Base-by-base conservation (phyloP, 139 green algal genomes). In the Ulvella scutata region DNA sequence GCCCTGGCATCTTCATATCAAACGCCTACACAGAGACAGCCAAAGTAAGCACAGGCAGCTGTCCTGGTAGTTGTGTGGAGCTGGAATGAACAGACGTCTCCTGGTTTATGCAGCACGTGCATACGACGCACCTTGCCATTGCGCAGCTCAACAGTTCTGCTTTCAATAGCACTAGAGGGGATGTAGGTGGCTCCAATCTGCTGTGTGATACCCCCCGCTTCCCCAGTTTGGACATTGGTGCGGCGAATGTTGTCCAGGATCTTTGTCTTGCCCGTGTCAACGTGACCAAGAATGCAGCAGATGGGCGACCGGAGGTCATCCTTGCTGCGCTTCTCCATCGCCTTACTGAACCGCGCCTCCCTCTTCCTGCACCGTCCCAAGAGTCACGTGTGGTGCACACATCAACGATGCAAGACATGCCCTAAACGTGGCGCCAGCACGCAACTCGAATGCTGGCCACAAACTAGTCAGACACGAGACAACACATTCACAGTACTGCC, bases 241-340 rank as follows among this genome's bases (percentile, higher is more conserved):
- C 91, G 79, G 38, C 95, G 83, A 76, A 99, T 94, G 79, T 97
- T 98, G 85, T 99, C 95, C 77, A 99, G 81, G 75, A 99, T 92
- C 88, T 99, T 99, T 20, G 95, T 99, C 84, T 99, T 99, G 75
- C 94, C 94, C 33, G 96, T 98, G 79, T 99, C 95, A 4, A 99
- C 95, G 81, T 99, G 95, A 2, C 95, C 95, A 78, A 99, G 80
- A 76, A 99, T 99, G 81, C 95, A 99, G 85, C 93, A 98, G 82
- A 99, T 99, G 82, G 95, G 95, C 4, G 93, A 98, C 38, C 95
- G 85, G 78, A 99, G 85, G 62, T 94, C 72, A 4, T 82, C 74
- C 74, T 83, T 85, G 80, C 80, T 83, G 21, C 84, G 83, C 33
- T 81, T 72, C 13, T 75, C 81, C 59, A 88, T 80, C 13, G 91